phyloP scores from a whole-genome alignment of 2,329 filamentous ascomycete genomes.

The Plenodomus tracheiphilus region DNA sequence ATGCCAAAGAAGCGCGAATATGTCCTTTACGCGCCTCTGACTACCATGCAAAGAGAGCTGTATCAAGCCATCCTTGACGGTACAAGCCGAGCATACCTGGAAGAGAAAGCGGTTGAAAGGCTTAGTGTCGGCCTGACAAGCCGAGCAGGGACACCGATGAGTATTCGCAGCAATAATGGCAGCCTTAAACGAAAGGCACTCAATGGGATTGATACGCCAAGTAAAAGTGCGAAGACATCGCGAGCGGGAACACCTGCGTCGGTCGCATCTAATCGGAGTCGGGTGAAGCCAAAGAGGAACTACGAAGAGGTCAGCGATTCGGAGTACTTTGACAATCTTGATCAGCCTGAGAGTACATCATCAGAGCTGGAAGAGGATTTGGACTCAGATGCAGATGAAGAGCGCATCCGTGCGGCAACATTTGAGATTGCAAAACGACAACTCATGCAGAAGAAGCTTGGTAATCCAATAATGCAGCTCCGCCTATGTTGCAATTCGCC shows the following conservation, averaged over 20 bases:
- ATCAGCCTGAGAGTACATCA: slow-evolving; percentile 56
- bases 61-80: slow-evolving; percentile 74
- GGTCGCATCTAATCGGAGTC: slow-evolving; percentile 54
- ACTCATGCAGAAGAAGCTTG: slow-evolving; percentile 86
- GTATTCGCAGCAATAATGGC: slow-evolving; percentile 48
- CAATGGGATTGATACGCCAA: slow-evolving; percentile 52
- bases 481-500: slow-evolving; percentile 91
- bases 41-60: slow-evolving; percentile 84
- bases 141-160: slow-evolving; percentile 54
- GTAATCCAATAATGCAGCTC: slow-evolving; percentile 90
- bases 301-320: slow-evolving; percentile 77
- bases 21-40: slow-evolving; percentile 90
- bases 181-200: slow-evolving; percentile 62
- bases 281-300: slow-evolving; percentile 60
- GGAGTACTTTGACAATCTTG: slow-evolving; percentile 79
- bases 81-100: slow-evolving; percentile 61
- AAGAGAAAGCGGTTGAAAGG: slow-evolving; percentile 73
- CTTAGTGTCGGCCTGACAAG: slow-evolving; percentile 53
- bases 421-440: slow-evolving; percentile 83
- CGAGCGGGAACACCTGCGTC: slow-evolving; percentile 72
- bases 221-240: slow-evolving; percentile 76
- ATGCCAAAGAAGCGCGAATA: slow-evolving; percentile 98
- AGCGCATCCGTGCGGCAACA: slow-evolving; percentile 66
- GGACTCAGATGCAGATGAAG: slow-evolving; percentile 58
- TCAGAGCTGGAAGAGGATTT: slow-evolving; percentile 46